Evolutionary conservation across 306 rosid species (phyloP).

Genomic region (Cucurbita maxima): DNA sequence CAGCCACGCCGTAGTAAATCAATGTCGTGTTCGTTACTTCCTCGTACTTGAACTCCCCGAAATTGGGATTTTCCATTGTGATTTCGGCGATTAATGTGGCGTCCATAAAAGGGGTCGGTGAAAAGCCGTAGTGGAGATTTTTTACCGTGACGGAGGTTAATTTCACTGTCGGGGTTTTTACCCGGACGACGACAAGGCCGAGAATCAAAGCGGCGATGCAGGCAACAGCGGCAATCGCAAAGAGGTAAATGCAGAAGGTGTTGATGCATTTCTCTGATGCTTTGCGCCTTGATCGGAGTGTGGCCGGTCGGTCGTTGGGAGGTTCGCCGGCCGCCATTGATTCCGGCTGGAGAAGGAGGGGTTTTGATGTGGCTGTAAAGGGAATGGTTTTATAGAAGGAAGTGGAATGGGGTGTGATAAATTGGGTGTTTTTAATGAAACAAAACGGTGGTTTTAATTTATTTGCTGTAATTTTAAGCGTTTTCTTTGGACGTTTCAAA

Average conservation of each 20-base stretch:
- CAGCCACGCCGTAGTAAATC: neutral
- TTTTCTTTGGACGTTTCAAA: neutral
- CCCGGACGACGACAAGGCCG: neutral
- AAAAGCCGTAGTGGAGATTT: constrained; percentile 1
- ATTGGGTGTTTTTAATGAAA: neutral
- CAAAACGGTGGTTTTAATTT: neutral
- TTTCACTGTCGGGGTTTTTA: neutral
- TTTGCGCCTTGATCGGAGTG: neutral
- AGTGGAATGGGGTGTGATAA: neutral
- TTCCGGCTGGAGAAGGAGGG: neutral
- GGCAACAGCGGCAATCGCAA: neutral
- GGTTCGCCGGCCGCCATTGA: neutral
- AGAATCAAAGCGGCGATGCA: neutral
- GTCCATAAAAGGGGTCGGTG: neutral
- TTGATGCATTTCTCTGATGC: neutral
- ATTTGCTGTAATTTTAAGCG: neutral
- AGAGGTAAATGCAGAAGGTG: constrained; percentile 1
- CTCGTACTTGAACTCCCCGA: neutral
- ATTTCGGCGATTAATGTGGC: neutral
- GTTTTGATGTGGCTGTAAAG: neutral
- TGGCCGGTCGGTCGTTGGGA: neutral
- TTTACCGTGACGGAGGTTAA: neutral
- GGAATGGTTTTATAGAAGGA: neutral
- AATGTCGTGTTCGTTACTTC: neutral
- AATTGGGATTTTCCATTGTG: neutral